phyloP scores from a whole-genome alignment of 2,329 filamentous ascomycete species.

The Claviceps sp. region DNA sequence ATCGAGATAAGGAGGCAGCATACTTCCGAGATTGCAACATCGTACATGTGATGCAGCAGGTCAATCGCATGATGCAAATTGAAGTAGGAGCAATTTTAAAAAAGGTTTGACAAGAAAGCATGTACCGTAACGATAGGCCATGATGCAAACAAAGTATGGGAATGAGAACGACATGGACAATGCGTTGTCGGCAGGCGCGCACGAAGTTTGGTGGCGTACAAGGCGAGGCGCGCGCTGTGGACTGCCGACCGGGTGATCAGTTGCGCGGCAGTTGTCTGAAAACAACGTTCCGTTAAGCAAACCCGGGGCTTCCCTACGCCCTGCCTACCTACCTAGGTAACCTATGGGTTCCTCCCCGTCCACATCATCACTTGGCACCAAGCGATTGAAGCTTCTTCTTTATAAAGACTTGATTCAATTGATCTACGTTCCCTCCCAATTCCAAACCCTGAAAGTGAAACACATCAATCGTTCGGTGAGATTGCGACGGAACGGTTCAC shows the following conservation, averaged over 20 bases:
- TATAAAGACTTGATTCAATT: background rate
- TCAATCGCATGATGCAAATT: background rate
- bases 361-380: background rate
- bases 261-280: background rate
- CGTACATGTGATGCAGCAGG: background rate
- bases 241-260: background rate
- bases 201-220: too few relatives aligned
- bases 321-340: too few relatives aligned
- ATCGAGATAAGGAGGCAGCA: slow-evolving; percentile 14
- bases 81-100: too few relatives aligned
- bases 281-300: too few relatives aligned
- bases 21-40: background rate
- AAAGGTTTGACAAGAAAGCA: too few relatives aligned
- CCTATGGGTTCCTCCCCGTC: background rate
- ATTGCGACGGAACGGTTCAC: background rate
- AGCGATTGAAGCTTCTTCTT: background rate
- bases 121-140: too few relatives aligned
- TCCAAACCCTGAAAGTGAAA: too few relatives aligned
- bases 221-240: too few relatives aligned
- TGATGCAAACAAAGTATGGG: too few relatives aligned
- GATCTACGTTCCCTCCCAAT: background rate
- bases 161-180: too few relatives aligned
- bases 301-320: too few relatives aligned
- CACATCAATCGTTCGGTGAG: background rate
- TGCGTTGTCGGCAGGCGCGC: too few relatives aligned